Percentiles rank a stretch among this genome's conserved stretches.
These are phyloP conservation scores for Penicillium lividum DNA, from an alignment of 495 filamentous ascomycete species.

Conservation along the genomic window DNA sequence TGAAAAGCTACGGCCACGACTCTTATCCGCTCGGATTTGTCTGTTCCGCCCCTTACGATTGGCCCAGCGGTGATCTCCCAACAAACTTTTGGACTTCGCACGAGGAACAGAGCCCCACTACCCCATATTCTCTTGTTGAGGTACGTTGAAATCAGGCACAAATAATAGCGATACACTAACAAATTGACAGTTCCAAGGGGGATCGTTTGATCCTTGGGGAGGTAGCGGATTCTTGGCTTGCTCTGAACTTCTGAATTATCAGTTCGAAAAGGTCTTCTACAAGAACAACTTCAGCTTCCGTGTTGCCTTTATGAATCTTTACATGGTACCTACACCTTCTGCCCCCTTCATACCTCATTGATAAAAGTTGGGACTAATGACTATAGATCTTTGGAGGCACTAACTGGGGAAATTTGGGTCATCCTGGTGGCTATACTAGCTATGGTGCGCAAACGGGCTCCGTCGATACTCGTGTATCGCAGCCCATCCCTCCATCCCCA, in stretches of 20 bases:
- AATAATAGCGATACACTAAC: constrained; percentile 9
- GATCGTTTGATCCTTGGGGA: constrained; percentile 77
- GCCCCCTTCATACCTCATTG: neutral
- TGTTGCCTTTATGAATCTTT: constrained; percentile 61
- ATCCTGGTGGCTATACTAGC: constrained; percentile 66
- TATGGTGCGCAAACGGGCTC: no score
- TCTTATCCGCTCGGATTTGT: constrained; percentile 69
- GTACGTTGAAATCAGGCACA: constrained; percentile 25
- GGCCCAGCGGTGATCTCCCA: constrained; percentile 49
- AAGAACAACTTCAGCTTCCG: constrained; percentile 74
- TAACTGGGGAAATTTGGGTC: constrained; percentile 82
- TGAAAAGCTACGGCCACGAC: constrained; percentile 64
- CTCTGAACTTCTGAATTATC: constrained; percentile 59
- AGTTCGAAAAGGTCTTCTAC: constrained; percentile 78
- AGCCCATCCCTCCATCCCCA: no score
- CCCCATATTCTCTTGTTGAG: constrained; percentile 69
- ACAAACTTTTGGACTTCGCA: constrained; percentile 51
- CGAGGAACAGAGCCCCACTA: constrained; percentile 59
- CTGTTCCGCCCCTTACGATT: constrained; percentile 53
- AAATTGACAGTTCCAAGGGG: constrained; percentile 62
- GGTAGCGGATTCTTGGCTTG: constrained; percentile 68
- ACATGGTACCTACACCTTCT: constrained; percentile 60
- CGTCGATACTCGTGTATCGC: no score
- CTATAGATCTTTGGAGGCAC: constrained; percentile 65
- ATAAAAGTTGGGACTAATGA: constrained; percentile 24